Evolutionary conservation across 2,329 filamentous ascomycete species (phyloP).

Genomic region (Trichoderma aggressivum): DNA sequence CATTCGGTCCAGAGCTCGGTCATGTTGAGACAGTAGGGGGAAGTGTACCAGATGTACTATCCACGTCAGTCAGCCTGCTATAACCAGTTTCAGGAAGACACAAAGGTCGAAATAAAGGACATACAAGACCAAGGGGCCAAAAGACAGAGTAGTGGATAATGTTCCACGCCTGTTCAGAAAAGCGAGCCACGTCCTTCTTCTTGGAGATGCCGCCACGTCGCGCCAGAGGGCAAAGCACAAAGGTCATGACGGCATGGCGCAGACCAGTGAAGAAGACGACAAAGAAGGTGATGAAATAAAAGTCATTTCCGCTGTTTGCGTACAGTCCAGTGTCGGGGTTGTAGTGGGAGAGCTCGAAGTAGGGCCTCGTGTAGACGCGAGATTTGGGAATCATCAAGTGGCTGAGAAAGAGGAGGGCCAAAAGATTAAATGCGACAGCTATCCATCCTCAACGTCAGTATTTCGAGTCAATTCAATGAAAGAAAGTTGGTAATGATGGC

Average conservation of each 20-base stretch:
- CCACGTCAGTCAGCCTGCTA: not conserved
- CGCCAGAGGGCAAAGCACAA: constrained; percentile 75
- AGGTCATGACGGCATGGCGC: constrained; percentile 80
- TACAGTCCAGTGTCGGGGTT: constrained; percentile 67
- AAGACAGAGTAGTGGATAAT: constrained; percentile 76
- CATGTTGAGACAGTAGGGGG: constrained; percentile 75
- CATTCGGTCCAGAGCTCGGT: constrained; percentile 79
- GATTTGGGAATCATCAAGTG: constrained; percentile 79
- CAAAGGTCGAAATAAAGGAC: constrained; percentile 29
- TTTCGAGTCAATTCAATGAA: not conserved
- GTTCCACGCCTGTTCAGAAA: constrained; percentile 93
- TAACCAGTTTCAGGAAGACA: not conserved
- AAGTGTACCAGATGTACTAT: constrained; percentile 77
- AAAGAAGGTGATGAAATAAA: constrained; percentile 71
- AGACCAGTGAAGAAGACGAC: constrained; percentile 82
- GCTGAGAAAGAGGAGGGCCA: constrained; percentile 75
- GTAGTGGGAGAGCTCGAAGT: constrained; percentile 82
- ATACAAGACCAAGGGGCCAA: constrained; percentile 79
- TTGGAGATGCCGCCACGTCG: constrained; percentile 67
- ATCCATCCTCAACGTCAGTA: not conserved
- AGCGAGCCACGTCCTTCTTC: constrained; percentile 72
- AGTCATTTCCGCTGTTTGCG: constrained; percentile 72
- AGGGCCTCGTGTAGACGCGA: constrained; percentile 73
- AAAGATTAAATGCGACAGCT: constrained; percentile 59
- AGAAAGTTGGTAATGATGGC: not conserved